These are phyloP conservation scores for Begonia loranthoides DNA, from an alignment of 306 rosid species.

Conservation along the genomic window DNA sequence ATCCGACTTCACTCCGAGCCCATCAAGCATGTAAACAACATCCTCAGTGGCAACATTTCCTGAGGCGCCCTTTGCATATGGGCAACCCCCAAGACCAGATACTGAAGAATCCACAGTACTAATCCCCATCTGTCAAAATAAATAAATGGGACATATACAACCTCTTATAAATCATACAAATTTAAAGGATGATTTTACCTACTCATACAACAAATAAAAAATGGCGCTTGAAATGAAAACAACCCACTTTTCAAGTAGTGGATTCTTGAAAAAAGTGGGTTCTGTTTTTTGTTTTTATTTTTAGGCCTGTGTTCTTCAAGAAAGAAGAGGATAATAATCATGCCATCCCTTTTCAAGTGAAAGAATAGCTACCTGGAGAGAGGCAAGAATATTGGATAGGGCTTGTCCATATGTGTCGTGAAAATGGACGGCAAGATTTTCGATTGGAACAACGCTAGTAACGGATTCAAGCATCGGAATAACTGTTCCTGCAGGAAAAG, in stretches of 20 bases:
- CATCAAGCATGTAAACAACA: slow-evolving; percentile 80
- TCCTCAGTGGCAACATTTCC: slow-evolving; percentile 94
- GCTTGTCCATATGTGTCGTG: slow-evolving; percentile 99
- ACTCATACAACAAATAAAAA: too few species aligned
- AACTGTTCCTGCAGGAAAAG: slow-evolving; percentile 36
- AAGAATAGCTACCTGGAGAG: slow-evolving; percentile 48
- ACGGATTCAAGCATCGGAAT: slow-evolving; percentile 90
- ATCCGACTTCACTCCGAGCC: slow-evolving; percentile 63
- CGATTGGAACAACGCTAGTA: slow-evolving; percentile 44
- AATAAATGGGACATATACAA: slow-evolving; percentile 6
- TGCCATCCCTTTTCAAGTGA: too few species aligned
- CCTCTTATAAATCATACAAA: neutral
- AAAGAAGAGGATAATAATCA: too few species aligned
- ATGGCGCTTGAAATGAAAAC: too few species aligned
- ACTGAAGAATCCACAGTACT: slow-evolving; percentile 73
- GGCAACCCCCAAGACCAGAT: slow-evolving; percentile 95
- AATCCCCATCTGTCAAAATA: slow-evolving; percentile 44
- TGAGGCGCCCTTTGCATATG: slow-evolving; percentile 88
- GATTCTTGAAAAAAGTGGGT: too few species aligned
- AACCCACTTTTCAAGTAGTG: too few species aligned
- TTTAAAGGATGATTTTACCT: neutral
- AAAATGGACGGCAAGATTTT: slow-evolving; percentile 78
- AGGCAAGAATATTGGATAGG: slow-evolving; percentile 59
- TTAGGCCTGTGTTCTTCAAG: too few species aligned
- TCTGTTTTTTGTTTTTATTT: too few species aligned